Conservation (phyloP, 2,329 filamentous ascomycete species). For the Calonectria fujianensis region DNA sequence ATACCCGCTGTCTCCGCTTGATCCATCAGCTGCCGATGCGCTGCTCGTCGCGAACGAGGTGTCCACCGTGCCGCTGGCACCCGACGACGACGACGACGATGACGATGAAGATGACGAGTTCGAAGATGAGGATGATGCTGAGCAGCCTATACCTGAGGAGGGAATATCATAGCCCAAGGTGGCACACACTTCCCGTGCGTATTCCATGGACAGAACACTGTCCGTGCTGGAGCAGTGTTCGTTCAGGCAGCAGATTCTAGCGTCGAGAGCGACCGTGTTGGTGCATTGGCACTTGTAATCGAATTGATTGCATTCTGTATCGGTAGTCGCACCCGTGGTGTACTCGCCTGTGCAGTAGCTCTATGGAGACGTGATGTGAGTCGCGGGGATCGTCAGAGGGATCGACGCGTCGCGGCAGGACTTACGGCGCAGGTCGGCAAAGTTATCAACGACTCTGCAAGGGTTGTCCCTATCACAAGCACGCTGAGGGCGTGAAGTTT, state of each 20-base stretch:
- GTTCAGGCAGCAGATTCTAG: neutral
- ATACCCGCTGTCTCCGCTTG: neutral
- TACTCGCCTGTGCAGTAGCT: conserved; percentile 3
- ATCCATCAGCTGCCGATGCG: neutral
- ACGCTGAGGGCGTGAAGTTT: neutral
- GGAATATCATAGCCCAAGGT: neutral
- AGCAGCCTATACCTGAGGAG: conserved; percentile 1
- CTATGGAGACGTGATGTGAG: neutral
- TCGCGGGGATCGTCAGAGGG: neutral
- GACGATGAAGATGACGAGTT: neutral
- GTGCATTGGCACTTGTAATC: conserved; percentile 10
- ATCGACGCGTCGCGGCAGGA: neutral
- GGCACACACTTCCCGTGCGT: neutral
- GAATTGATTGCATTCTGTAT: conserved; percentile 14
- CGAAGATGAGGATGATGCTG: neutral
- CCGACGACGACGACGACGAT: neutral
- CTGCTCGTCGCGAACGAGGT: neutral
- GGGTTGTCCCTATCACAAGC: neutral
- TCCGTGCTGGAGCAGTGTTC: conserved; percentile 14
- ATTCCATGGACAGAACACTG: neutral
- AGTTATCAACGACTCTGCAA: conserved; percentile 10
- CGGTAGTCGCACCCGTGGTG: neutral
- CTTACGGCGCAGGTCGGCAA: conserved; percentile 8
- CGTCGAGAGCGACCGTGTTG: neutral
- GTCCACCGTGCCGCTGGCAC: neutral